Base-by-base conservation (phyloP, 768 basidiomycete species). In the Mycena vitilis region DNA sequence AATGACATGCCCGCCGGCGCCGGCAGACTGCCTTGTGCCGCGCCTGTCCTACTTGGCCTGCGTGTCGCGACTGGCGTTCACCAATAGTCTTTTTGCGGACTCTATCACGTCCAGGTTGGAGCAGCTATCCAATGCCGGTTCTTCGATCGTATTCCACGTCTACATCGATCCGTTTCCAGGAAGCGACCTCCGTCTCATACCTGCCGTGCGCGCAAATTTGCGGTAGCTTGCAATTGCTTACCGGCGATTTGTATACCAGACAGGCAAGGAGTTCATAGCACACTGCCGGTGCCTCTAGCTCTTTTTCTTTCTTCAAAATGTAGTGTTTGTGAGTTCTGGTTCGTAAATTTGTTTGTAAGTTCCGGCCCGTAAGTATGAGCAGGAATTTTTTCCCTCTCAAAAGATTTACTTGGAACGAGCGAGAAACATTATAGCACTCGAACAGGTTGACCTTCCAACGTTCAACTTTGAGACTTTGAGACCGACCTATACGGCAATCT, bases 1-100 rank as follows among this genome's bases (percentile, higher is more conserved):
- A 13, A 58, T 58, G 12, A 45, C 22, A 13, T 4, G 30, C 16
- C 25, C 25, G 42, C 40, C 23, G 37, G 23, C 16, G 20, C 30
- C 30, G 30, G 49, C 13, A 30, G 30, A 30, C 23, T 52, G 49
- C 20, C 40, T 63, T 25, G 51, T 42, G 23, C 62, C 49, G 6
- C 37, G 53, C 34, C 45, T 63, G 54, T 63, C 44, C 15, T 48
- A 55, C 38, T 48, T 63, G 20, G 53, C 20, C 30, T 56, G 55
- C 30, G 55, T 56, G 38, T 56, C 55, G 22, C 55, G 55, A 12
- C 40, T 56, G 38, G n/a, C 37, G 37, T 56, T 56, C 55, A 56
- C 22, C 38, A 38, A 56, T 22, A 22, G 55, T 42, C 55, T 56
- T 22, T 38, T 56, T 16, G 55, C 42, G 38, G 38, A 56, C 40